Conservation (phyloP, 371 early-diverging fungal genomes). For the Rhizopus delemar region DNA sequence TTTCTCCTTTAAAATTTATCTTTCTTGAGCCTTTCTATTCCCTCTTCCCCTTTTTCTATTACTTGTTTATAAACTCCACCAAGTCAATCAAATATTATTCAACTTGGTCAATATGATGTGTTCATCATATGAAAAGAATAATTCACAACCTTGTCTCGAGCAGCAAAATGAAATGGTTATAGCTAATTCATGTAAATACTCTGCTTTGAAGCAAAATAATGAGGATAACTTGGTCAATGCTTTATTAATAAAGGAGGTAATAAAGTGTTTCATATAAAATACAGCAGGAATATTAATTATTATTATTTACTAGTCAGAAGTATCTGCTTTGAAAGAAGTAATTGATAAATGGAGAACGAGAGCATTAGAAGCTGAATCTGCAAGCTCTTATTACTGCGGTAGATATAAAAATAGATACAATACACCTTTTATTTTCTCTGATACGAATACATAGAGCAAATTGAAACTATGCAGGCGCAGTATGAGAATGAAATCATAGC, state of each 20-base stretch:
- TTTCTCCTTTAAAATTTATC: too few relatives aligned
- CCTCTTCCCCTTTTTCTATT: too few relatives aligned
- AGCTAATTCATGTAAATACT: constrained; percentile 13
- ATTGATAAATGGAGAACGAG: constrained; percentile 20
- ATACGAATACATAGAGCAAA: constrained; percentile 16
- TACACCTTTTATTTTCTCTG: neutral
- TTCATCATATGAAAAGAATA: constrained; percentile 2
- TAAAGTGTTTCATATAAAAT: constrained; percentile 2
- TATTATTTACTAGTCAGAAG: constrained; percentile 19
- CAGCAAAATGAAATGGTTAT: constrained; percentile 23
- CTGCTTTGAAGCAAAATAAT: constrained; percentile 10
- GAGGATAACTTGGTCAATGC: constrained; percentile 11
- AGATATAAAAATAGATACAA: neutral
- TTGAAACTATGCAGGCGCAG: constrained; percentile 10
- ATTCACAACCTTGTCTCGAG: constrained; percentile 23
- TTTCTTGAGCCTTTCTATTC: too few relatives aligned
- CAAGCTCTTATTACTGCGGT: constrained; percentile 11
- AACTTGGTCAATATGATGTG: neutral
- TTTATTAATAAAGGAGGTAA: constrained; percentile 30
- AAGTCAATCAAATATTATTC: too few relatives aligned
- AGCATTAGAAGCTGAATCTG: constrained; percentile 16
- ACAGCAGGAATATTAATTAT: neutral
- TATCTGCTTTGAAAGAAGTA: constrained; percentile 25
- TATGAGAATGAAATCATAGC: constrained; percentile 12
- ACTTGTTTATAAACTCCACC: too few relatives aligned